These are phyloP conservation scores for Alternaria sp. DNA, from an alignment of 2,329 filamentous ascomycete species.

Conservation along the genomic window DNA sequence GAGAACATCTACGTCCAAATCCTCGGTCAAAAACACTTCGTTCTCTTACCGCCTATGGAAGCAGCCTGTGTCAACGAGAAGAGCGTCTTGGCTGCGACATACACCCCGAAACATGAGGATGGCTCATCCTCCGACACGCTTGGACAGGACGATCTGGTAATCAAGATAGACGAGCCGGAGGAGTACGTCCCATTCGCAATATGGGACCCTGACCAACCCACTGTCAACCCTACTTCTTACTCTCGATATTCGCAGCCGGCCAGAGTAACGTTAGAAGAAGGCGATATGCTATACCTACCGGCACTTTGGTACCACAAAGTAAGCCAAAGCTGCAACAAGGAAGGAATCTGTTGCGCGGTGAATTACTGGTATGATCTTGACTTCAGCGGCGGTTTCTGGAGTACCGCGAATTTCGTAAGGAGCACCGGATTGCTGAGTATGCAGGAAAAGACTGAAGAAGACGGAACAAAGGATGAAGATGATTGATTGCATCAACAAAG, in stretches of 20 bases:
- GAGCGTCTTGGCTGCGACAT: conserved; percentile 66
- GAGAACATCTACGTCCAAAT: conserved; percentile 86
- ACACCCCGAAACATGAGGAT: conserved; percentile 48
- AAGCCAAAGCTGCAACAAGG: conserved; percentile 71
- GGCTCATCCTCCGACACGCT: conserved; percentile 21
- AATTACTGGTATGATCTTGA: conserved; percentile 92
- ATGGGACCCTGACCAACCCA: conserved; percentile 75
- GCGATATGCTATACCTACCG: conserved; percentile 84
- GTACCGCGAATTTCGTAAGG: conserved; percentile 63
- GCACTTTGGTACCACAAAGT: conserved; percentile 87
- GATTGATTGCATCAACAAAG: not conserved
- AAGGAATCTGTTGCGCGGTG: conserved; percentile 78
- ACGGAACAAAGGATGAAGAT: not conserved
- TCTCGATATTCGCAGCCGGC: conserved; percentile 68
- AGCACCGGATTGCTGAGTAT: conserved; percentile 39
- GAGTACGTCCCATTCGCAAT: conserved; percentile 71
- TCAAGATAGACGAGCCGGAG: conserved; percentile 44
- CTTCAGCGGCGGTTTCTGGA: conserved; percentile 73
- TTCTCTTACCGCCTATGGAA: conserved; percentile 75
- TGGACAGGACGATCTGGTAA: conserved; percentile 34
- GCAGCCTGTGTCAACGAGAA: conserved; percentile 74
- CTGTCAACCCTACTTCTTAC: conserved; percentile 60
- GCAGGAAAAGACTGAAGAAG: not conserved
- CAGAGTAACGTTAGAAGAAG: conserved; percentile 72
- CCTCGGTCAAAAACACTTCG: conserved; percentile 76